These are phyloP conservation scores for Suillus tomentosus DNA, from an alignment of 768 basidiomycete species.

Conservation along the genomic window DNA sequence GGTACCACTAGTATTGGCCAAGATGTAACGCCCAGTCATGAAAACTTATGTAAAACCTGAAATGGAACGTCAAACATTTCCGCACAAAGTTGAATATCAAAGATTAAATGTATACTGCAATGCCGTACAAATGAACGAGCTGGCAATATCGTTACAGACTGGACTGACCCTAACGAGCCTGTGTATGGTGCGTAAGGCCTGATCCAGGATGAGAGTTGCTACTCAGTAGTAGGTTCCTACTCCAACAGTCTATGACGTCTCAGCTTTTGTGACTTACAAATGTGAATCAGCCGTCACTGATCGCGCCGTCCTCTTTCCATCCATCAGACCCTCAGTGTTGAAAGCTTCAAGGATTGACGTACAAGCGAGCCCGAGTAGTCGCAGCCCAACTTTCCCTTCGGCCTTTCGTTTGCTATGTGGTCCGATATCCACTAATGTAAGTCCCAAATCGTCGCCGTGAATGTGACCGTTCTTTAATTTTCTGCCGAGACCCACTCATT, in stretches of 20 bases:
- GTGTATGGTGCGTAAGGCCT: neutral
- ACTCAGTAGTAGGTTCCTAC: neutral
- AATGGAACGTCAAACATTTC: neutral
- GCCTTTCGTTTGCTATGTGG: constrained; percentile 63
- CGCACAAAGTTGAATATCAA: neutral
- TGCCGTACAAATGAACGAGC: neutral
- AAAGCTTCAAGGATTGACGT: neutral
- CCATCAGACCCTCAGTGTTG: neutral
- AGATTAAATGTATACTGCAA: neutral
- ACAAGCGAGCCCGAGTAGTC: neutral
- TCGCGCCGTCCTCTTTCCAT: neutral
- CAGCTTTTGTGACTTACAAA: neutral
- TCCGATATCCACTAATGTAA: constrained; percentile 93
- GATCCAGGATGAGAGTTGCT: no score
- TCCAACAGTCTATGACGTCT: neutral
- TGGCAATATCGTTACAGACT: neutral
- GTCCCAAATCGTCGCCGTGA: constrained; percentile 92
- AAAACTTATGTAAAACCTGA: neutral
- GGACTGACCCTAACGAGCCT: neutral
- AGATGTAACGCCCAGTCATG: neutral
- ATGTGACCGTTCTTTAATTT: constrained; percentile 81
- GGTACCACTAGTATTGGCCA: neutral
- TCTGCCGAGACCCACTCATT: constrained; percentile 82
- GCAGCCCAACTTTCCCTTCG: constrained; percentile 51
- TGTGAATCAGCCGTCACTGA: neutral